Evolutionary conservation across 2,329 filamentous ascomycete species (phyloP).

Genomic region (Fusarium nanum): DNA sequence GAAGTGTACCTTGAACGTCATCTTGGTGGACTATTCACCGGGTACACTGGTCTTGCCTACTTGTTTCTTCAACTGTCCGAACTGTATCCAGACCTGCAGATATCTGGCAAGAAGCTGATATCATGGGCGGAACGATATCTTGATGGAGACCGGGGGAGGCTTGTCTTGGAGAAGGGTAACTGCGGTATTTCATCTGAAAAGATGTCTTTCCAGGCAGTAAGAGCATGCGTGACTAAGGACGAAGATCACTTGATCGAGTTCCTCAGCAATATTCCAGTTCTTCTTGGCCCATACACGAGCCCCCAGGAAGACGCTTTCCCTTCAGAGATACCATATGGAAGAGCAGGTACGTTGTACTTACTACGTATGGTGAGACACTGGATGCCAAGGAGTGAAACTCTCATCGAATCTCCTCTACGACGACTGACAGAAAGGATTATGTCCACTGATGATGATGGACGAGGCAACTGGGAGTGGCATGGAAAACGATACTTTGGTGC

Average conservation of each 20-base stretch:
- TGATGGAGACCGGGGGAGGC: constrained; percentile 51
- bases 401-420: constrained; percentile 65
- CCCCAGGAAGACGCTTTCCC: constrained; percentile 54
- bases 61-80: constrained; percentile 63
- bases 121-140: constrained; percentile 64
- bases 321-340: constrained; percentile 75
- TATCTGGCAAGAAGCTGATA: constrained; percentile 55
- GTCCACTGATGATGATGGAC: constrained; percentile 56
- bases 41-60: constrained; percentile 67
- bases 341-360: constrained; percentile 75
- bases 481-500: constrained; percentile 73
- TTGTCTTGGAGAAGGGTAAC: constrained; percentile 54
- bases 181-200: constrained; percentile 65
- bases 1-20: constrained; percentile 49
- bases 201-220: constrained; percentile 60
- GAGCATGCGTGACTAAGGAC: constrained; percentile 57
- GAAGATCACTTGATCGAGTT: constrained; percentile 53
- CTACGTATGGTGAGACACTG: constrained; percentile 71
- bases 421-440: constrained; percentile 71
- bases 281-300: constrained; percentile 47
- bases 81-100: constrained; percentile 56
- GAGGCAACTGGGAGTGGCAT: constrained; percentile 70
- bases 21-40: constrained; percentile 63
- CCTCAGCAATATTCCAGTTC: constrained; percentile 53
- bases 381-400: constrained; percentile 61